phyloP scores from a whole-genome alignment of 495 filamentous ascomycete genomes.

The Pseudomonodictys pantanalensis region DNA sequence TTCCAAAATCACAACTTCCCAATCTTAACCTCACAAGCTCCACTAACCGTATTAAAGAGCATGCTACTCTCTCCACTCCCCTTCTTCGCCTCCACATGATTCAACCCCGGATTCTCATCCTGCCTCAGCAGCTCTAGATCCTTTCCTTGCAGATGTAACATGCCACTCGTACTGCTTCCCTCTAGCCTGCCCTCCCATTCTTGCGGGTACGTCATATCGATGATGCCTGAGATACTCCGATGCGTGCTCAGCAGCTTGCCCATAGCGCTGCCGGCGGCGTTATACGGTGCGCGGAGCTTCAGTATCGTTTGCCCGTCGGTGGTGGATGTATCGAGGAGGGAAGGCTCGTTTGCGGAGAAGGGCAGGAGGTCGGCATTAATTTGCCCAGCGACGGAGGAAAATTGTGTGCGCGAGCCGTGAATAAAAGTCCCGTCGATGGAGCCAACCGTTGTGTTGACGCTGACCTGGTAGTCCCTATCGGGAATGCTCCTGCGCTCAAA shows the following conservation, averaged over 20 bases:
- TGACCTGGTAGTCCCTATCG: constrained; percentile 36
- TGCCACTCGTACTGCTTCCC: constrained; percentile 17
- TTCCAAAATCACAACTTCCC: constrained; percentile 25
- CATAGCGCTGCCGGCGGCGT: constrained; percentile 12
- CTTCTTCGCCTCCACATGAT: constrained; percentile 25
- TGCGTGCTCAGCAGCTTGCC: constrained; percentile 30
- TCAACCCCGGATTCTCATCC: constrained; percentile 8
- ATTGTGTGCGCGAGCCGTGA: constrained; percentile 31
- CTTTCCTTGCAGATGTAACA: constrained; percentile 22
- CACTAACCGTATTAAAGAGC: constrained; percentile 18
- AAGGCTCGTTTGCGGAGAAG: constrained; percentile 13
- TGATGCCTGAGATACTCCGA: constrained; percentile 24
- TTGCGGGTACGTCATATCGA: constrained; percentile 38
- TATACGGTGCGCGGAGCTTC: constrained; percentile 24
- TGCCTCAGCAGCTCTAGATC: constrained; percentile 25
- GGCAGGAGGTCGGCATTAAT: constrained; percentile 35
- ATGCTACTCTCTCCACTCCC: constrained; percentile 17
- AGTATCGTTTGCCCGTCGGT: constrained; percentile 28
- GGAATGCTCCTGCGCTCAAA: constrained; percentile 31
- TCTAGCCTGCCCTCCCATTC: constrained; percentile 38
- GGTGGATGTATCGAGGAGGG: constrained; percentile 28
- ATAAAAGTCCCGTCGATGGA: constrained; percentile 35
- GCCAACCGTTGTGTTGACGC: constrained; percentile 23
- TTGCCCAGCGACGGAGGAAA: constrained; percentile 30
- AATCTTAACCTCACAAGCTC: constrained; percentile 23